phyloP scores from a whole-genome alignment of 257 asterid species.

The Ilex asprella region DNA sequence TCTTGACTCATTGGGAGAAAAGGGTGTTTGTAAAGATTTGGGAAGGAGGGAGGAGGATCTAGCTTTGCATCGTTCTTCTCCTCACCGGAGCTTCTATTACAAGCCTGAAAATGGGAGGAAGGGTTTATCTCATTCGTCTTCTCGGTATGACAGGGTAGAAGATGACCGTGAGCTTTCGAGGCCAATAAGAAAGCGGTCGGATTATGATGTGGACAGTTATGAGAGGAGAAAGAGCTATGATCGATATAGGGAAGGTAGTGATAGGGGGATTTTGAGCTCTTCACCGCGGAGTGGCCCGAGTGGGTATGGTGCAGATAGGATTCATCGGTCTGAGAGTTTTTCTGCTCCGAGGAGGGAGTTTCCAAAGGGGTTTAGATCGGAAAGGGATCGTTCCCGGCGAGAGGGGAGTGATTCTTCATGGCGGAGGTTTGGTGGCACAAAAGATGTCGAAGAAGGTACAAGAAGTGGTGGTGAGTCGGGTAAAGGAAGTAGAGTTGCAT shows the following conservation, averaged over 20 bases:
- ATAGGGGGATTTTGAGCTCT: conserved; percentile 58
- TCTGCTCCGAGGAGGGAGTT: conserved; percentile 82
- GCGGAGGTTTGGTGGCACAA: conserved; percentile 71
- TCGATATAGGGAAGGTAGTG: conserved; percentile 58
- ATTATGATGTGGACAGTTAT: conserved; percentile 54
- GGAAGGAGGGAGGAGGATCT: conserved; percentile 69
- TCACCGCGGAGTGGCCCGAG: conserved; percentile 62
- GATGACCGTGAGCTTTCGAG: conserved; percentile 79
- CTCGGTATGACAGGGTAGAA: conserved; percentile 70
- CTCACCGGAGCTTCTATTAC: conserved; percentile 61
- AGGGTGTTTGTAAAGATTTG: conserved; percentile 67
- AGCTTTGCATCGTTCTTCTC: conserved; percentile 57
- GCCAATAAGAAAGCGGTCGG: conserved; percentile 53
- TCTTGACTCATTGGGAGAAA: conserved; percentile 73
- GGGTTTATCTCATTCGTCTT: conserved; percentile 55
- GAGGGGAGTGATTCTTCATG: conserved; percentile 82
- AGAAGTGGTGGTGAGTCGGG: conserved; percentile 51
- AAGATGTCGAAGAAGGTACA: conserved; percentile 67
- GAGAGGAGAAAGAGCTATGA: conserved; percentile 76
- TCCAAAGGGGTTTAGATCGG: conserved; percentile 93
- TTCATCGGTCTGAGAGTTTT: conserved; percentile 79
- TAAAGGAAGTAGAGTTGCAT: conserved; percentile 45
- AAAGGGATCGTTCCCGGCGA: conserved; percentile 85
- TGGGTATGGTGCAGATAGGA: conserved; percentile 59
- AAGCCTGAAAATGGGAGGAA: conserved; percentile 74